Conservation (phyloP, 2,329 filamentous ascomycete species). For the Epichloe sibirici region DNA sequence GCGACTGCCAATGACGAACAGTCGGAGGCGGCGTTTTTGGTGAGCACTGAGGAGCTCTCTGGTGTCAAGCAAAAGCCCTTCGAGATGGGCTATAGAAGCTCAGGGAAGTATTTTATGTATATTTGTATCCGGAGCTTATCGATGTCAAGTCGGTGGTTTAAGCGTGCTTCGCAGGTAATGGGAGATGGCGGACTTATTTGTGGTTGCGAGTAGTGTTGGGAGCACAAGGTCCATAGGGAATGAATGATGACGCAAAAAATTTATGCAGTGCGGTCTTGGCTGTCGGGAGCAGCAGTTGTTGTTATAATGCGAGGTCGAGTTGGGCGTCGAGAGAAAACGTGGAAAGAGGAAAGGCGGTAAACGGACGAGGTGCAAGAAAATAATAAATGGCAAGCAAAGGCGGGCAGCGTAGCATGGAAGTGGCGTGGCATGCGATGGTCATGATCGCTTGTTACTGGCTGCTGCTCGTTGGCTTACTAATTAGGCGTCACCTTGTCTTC, state of each 20-base stretch:
- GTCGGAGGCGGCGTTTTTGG: neutral
- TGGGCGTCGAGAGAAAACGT: neutral
- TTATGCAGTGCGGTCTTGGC: neutral
- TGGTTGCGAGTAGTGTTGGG: neutral
- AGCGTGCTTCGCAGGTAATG: neutral
- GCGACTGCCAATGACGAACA: neutral
- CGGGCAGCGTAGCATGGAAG: constrained; percentile 3
- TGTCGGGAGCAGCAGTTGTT: neutral
- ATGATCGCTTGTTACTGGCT: neutral
- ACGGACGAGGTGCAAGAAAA: neutral
- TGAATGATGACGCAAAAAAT: neutral
- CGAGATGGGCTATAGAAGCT: neutral
- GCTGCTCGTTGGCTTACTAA: neutral
- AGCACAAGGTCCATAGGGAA: constrained; percentile 5
- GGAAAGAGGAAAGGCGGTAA: constrained; percentile 1
- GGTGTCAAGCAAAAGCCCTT: neutral
- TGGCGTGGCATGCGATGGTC: neutral
- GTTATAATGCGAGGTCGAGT: neutral
- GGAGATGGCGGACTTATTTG: neutral
- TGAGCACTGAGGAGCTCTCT: neutral
- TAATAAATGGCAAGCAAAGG: neutral
- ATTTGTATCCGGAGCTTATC: neutral
- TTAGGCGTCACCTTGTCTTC: neutral
- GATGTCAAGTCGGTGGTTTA: constrained; percentile 3
- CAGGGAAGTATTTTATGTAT: neutral